Evolutionary conservation across 2,329 filamentous ascomycete species (phyloP).

Genomic region (Trichophyton benhamiae): DNA sequence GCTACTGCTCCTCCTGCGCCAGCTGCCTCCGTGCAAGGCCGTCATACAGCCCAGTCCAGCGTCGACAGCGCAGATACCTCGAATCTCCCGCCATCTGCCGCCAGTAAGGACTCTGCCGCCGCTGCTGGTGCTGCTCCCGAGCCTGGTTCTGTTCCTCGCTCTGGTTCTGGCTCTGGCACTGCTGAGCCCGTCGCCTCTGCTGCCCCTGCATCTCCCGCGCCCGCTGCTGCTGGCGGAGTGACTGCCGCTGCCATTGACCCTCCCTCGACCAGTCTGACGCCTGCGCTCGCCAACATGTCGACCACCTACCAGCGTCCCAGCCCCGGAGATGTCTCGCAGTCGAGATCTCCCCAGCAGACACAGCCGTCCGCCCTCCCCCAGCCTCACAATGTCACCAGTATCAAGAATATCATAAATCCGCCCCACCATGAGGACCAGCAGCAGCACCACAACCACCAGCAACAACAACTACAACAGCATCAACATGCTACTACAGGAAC

Average conservation of each 20-base stretch:
- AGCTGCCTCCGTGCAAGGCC: neutral
- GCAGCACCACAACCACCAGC: slow-evolving; percentile 10
- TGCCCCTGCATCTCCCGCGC: too few species aligned
- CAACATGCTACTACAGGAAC: neutral
- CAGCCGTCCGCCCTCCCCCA: slow-evolving; percentile 29
- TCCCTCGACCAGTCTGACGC: neutral
- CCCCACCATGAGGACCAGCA: slow-evolving; percentile 34
- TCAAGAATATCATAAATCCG: slow-evolving; percentile 70
- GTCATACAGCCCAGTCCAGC: slow-evolving; percentile 8
- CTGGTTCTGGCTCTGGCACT: neutral
- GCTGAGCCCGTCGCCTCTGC: too few species aligned
- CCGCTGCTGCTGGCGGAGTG: too few species aligned
- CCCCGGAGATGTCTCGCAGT: slow-evolving; percentile 17
- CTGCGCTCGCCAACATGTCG: neutral
- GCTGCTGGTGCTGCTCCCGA: neutral
- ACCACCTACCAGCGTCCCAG: slow-evolving; percentile 3
- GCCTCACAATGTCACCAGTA: slow-evolving; percentile 55
- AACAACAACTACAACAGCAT: slow-evolving; percentile 16
- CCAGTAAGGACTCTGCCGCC: slow-evolving; percentile 9
- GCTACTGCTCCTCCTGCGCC: neutral
- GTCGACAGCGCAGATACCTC: slow-evolving; percentile 9
- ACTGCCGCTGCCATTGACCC: neutral
- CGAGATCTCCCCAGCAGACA: slow-evolving; percentile 27
- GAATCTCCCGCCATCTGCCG: slow-evolving; percentile 8
- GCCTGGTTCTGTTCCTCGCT: slow-evolving; percentile 17